Evolutionary conservation across 1,284 basidiomycete genomes (phyloP).

Genomic region (Ceratobasidium sp.): DNA sequence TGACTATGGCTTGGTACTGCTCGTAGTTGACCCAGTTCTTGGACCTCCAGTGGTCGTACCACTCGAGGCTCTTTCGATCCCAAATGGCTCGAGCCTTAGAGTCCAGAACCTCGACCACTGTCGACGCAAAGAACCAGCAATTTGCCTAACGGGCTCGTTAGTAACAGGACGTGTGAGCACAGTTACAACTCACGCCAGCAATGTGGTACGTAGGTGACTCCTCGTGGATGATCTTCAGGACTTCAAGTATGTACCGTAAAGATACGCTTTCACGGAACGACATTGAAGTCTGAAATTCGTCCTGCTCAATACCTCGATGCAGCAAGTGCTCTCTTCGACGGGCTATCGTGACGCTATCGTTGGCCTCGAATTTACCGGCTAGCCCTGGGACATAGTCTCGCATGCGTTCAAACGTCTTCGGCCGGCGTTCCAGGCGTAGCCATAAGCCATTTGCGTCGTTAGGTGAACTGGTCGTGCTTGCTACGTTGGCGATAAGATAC

Average conservation of each 20-base stretch:
- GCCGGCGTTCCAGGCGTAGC: constrained; percentile 33
- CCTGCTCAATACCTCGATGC: background rate
- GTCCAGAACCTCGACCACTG: background rate
- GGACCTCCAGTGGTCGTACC: constrained; percentile 15
- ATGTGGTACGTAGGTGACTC: constrained; percentile 33
- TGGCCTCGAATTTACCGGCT: constrained; percentile 8
- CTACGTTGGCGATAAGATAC: constrained; percentile 16
- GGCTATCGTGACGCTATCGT: constrained; percentile 21
- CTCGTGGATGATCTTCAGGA: constrained; percentile 31
- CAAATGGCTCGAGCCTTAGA: background rate
- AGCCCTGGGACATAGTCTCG: constrained; percentile 5
- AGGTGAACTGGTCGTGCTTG: background rate
- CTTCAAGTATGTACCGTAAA: constrained; percentile 13
- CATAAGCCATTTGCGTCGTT: background rate
- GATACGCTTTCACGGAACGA: constrained; percentile 1
- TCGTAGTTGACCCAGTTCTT: constrained; percentile 24
- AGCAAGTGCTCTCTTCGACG: constrained; percentile 12
- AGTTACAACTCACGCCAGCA: constrained; percentile 7
- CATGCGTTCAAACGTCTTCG: background rate
- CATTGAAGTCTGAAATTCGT: constrained; percentile 16
- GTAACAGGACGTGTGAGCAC: background rate
- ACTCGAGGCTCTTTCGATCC: background rate
- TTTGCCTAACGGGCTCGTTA: constrained; percentile 7
- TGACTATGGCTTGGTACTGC: constrained; percentile 13
- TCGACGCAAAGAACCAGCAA: constrained; percentile 38